Evolutionary conservation across 352 stramenopile species (phyloP).

Genomic region (Phytopythium vexans): DNA sequence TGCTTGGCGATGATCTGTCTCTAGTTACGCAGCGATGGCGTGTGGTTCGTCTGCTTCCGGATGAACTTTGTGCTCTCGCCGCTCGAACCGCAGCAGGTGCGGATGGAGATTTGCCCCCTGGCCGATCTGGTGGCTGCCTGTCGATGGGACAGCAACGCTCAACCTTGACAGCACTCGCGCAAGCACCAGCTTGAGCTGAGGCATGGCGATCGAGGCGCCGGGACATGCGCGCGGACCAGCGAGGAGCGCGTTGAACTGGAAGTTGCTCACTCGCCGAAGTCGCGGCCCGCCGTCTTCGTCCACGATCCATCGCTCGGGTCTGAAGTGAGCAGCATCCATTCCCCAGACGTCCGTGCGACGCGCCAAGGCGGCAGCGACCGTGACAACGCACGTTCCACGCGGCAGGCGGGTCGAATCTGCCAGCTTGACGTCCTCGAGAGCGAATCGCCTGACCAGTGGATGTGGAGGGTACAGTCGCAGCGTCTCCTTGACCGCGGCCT

Average conservation of each 20-base stretch:
- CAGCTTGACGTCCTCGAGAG: slow-evolving; percentile 43
- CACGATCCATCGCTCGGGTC: slow-evolving; percentile 58
- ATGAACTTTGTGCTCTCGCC: too few relatives aligned
- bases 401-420: slow-evolving; percentile 54
- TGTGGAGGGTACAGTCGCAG: slow-evolving; percentile 49
- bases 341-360: slow-evolving; percentile 46
- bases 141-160: too few relatives aligned
- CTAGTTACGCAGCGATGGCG: too few relatives aligned
- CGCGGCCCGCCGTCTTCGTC: slow-evolving; percentile 13
- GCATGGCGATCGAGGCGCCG: slow-evolving; percentile 34
- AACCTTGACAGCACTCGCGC: slow-evolving; percentile 14
- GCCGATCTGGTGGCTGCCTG: too few relatives aligned
- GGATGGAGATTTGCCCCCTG: too few relatives aligned
- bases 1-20: too few relatives aligned
- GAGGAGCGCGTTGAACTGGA: slow-evolving; percentile 61
- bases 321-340: slow-evolving; percentile 34
- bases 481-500: slow-evolving; percentile 54
- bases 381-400: slow-evolving; percentile 35
- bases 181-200: slow-evolving; percentile 43
- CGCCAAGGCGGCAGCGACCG: slow-evolving; percentile 48
- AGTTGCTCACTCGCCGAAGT: slow-evolving; percentile 30
- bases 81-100: too few relatives aligned
- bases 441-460: slow-evolving; percentile 25
- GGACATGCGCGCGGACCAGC: slow-evolving; percentile 49
- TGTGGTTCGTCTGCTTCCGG: too few relatives aligned